Base-by-base conservation (phyloP, 371 early-diverging fungal species). In the Ordospora colligata region DNA sequence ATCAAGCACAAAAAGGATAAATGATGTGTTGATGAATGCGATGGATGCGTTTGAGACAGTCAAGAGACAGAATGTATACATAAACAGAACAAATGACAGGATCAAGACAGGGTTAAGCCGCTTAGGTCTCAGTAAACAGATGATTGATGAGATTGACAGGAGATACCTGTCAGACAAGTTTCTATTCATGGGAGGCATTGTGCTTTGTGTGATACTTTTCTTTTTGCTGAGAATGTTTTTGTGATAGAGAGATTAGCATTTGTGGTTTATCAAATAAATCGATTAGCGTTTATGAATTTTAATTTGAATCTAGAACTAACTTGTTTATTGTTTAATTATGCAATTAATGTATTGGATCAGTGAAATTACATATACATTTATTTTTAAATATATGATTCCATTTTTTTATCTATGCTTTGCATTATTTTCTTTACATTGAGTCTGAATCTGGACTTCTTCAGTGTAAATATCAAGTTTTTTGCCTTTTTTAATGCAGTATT, bases 141-240 rank as follows among this genome's bases (percentile, higher is more conserved):
- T 73, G 2, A 49, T 82, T 25, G 52, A 71, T 12, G 54, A 71
- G 46, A 82, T 82, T 19, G 73, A 72, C 66, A 67, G 27, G 22
- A 78, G 82, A 65, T 75, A 73, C 52, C 45, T 73, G 23, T 65
- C 69, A 19, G 82, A 82, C 73, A 74, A 79, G 11, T 47, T 19
- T 0, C 44, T 78, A 17, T 82, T 82, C 66, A 65, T 69, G 21
- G 58, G 27, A 32, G 58, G 80, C 37, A 22, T 82, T n/a, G 68
- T 66, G 8, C 10, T 75, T 65, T 40, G 78, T 27, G 50, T 82
- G n/a, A 10, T 79, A 11, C 9, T 79, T 21, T 64, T 82, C 40
- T 65, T 82, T 23, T 21, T 82, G 17, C 53, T 82, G n/a, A 78
- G 73, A 67, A 75, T 82, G 78, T 45, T 76, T 25, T 70, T 81